Percentiles rank a stretch among this genome's conserved stretches.
These are phyloP conservation scores for Blastobotrys serpentis DNA, from an alignment of 1,139 yeast species.

Conservation along the genomic window DNA sequence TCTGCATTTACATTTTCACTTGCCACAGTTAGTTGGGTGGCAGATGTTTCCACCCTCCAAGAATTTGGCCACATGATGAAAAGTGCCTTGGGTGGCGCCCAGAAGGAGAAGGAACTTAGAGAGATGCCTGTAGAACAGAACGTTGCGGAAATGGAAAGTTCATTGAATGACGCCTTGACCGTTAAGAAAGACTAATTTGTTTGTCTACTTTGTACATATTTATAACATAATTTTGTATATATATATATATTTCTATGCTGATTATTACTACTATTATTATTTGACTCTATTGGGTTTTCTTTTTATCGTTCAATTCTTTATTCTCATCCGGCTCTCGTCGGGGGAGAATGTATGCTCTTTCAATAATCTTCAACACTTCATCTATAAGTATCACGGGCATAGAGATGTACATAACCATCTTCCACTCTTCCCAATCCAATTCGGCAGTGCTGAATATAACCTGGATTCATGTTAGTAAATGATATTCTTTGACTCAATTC, in stretches of 20 bases:
- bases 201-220: background rate
- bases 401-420: constrained; percentile 38
- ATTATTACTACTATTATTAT: background rate
- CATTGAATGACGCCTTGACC: constrained; percentile 35
- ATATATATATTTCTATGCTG: background rate
- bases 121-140: constrained; percentile 67
- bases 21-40: constrained; percentile 77
- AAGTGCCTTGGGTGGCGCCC: constrained; percentile 62
- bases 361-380: constrained; percentile 40
- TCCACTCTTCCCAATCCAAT: constrained; percentile 39
- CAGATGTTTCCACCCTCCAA: constrained; percentile 62
- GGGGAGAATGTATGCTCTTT: constrained; percentile 25
- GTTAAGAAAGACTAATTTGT: constrained; percentile 16
- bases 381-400: constrained; percentile 42
- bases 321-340: background rate
- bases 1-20: constrained; percentile 70
- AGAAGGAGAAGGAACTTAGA: constrained; percentile 44
- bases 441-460: constrained; percentile 39
- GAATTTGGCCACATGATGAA: constrained; percentile 77
- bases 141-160: constrained; percentile 53
- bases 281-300: background rate
- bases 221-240: background rate
- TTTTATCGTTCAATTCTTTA: background rate
- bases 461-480: constrained; percentile 28
- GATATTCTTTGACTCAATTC: background rate